phyloP scores from a whole-genome alignment of 305 asterid species.

The Fraxinus dipetala region DNA sequence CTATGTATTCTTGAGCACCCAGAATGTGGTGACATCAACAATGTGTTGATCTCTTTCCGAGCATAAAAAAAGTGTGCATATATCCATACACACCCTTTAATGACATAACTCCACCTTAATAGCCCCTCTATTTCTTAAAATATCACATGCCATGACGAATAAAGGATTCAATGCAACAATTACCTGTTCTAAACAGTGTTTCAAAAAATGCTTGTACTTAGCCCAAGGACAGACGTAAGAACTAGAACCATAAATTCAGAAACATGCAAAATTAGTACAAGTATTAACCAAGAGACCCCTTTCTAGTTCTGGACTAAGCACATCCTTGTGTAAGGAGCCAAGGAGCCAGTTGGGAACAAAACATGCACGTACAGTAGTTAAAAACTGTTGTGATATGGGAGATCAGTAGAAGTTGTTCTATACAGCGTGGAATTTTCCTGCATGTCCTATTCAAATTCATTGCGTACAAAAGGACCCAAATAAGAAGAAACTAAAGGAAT shows the following conservation, averaged over 20 bases:
- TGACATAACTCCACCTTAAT: neutral
- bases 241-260: slow-evolving; percentile 7
- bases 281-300: neutral
- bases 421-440: neutral
- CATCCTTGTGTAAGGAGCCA: neutral
- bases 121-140: neutral
- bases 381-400: neutral
- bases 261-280: slow-evolving; percentile 16
- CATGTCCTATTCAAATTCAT: neutral
- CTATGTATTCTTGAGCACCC: neutral
- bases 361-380: neutral
- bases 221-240: neutral
- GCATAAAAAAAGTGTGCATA: neutral
- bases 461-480: neutral
- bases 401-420: neutral
- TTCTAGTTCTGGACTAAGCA: neutral
- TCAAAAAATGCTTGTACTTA: neutral
- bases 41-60: neutral
- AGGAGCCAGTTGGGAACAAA: neutral
- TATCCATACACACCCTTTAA: neutral
- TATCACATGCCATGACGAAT: neutral
- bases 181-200: neutral
- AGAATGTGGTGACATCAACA: neutral
- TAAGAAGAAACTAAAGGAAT: neutral
- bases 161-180: neutral